A percentile compares a stretch with the other conserved stretches of the same genome.
phyloP scores from a whole-genome alignment of 2,329 filamentous ascomycete species.

The Sarocladium brachiariae region DNA sequence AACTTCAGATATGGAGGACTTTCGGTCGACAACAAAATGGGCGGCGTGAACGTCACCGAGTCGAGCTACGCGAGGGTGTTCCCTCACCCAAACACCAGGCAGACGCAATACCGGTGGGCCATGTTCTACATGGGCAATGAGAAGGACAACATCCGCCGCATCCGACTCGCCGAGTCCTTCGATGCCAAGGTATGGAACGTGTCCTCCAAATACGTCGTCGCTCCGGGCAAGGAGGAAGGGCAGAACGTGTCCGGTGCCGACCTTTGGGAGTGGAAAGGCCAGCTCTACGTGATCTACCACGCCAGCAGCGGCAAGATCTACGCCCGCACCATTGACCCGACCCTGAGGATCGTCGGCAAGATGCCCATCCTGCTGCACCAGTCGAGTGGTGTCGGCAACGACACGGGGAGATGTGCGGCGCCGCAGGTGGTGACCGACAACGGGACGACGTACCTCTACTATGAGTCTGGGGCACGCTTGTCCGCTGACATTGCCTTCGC shows the following conservation, averaged over 20 bases:
- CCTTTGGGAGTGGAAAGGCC: conserved; percentile 14
- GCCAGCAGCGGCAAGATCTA: conserved; percentile 15
- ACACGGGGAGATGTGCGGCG: conserved; percentile 13
- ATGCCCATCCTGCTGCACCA: conserved; percentile 13
- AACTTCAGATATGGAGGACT: conserved; percentile 16
- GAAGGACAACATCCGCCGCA: conserved; percentile 18
- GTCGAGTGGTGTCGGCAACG: conserved; percentile 9
- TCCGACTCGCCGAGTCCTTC: conserved; percentile 18
- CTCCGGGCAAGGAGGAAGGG: conserved; percentile 13
- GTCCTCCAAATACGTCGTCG: conserved; percentile 14
- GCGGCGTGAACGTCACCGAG: conserved; percentile 17
- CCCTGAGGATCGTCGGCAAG: conserved; percentile 12
- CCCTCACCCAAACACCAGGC: conserved; percentile 13
- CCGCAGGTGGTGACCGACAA: conserved; percentile 12
- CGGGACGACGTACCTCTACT: conserved; percentile 13
- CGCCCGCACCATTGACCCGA: conserved; percentile 14
- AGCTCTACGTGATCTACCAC: conserved; percentile 15
- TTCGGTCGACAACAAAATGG: conserved; percentile 18
- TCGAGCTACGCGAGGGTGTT: conserved; percentile 21
- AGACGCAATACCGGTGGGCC: conserved; percentile 16
- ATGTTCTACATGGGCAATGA: conserved; percentile 24
- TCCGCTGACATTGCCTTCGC: conserved; percentile 15
- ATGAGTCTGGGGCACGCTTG: conserved; percentile 14
- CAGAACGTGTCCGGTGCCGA: conserved; percentile 14
- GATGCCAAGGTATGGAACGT: conserved; percentile 17